phyloP scores from a whole-genome alignment of 2,329 filamentous ascomycete species.

The Harringtonia lauricola region DNA sequence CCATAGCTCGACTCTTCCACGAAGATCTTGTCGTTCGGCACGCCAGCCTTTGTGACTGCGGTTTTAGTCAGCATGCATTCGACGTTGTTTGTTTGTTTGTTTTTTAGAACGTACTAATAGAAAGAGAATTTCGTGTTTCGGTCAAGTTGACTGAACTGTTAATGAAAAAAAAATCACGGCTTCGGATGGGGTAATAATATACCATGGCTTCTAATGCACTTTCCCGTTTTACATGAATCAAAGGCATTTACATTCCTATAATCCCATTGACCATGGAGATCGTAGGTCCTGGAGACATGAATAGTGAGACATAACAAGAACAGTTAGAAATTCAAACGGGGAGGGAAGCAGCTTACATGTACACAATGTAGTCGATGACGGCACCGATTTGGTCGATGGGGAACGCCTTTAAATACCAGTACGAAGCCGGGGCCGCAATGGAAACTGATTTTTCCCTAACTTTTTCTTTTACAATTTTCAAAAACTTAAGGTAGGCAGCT shows the following conservation, averaged over 20 bases:
- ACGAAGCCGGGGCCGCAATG: conserved; percentile 16
- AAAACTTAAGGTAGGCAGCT: conserved; percentile 18
- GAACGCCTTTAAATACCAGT: conserved; percentile 16
- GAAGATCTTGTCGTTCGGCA: conserved; percentile 17
- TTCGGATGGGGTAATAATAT: too few species aligned
- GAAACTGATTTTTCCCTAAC: conserved; percentile 12
- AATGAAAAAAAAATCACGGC: too few species aligned
- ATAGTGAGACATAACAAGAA: too few species aligned
- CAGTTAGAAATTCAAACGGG: too few species aligned
- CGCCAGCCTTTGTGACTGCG: too few species aligned
- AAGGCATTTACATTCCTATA: conserved; percentile 10
- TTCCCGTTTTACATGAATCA: conserved; percentile 16
- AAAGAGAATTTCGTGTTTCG: conserved; percentile 13
- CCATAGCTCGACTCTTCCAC: conserved; percentile 23
- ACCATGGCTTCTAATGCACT: conserved; percentile 20
- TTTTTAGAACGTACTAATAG: conserved; percentile 22
- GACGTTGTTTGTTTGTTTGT: too few species aligned
- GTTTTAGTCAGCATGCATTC: too few species aligned
- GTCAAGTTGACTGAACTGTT: conserved; percentile 27
- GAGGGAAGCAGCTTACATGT: too few species aligned
- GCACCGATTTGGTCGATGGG: conserved; percentile 16
- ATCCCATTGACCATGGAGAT: conserved; percentile 28
- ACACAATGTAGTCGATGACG: conserved; percentile 20
- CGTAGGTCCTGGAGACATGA: too few species aligned
- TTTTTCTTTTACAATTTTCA: background rate